phyloP scores from a whole-genome alignment of 768 basidiomycete genomes.

The Boletus rubescentipes region DNA sequence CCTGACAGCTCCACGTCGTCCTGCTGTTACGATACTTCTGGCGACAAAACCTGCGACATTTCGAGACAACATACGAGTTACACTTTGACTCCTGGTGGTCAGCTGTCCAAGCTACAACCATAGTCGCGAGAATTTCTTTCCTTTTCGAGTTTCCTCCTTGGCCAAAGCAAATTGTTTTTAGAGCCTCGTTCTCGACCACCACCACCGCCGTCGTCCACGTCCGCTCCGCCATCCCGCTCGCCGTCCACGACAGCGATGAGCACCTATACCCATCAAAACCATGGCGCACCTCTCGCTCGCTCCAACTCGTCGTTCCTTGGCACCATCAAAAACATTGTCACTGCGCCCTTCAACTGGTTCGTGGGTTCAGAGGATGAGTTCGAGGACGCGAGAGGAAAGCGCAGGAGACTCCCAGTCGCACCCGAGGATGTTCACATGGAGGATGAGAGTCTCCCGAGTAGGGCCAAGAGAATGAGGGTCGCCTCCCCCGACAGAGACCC shows the following conservation, averaged over 20 bases:
- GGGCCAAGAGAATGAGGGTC: constrained; percentile 54
- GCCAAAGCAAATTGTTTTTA: constrained; percentile 25
- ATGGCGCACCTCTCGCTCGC: constrained; percentile 43
- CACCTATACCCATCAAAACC: constrained; percentile 28
- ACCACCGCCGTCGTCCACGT: constrained; percentile 19
- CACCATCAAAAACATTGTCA: constrained; percentile 63
- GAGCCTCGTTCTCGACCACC: constrained; percentile 20
- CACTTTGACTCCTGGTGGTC: not conserved
- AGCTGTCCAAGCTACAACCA: no score
- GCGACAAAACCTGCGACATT: constrained; percentile 4
- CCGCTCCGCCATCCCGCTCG: constrained; percentile 19
- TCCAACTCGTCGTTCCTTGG: constrained; percentile 61
- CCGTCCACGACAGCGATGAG: constrained; percentile 26
- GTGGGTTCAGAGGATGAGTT: constrained; percentile 50
- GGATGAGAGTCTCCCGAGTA: constrained; percentile 34
- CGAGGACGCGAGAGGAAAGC: constrained; percentile 53
- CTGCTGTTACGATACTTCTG: not conserved
- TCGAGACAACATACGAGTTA: constrained; percentile 18
- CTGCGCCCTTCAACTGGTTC: constrained; percentile 59
- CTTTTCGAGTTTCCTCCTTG: constrained; percentile 2
- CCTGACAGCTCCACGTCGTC: not conserved
- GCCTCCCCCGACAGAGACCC: constrained; percentile 45
- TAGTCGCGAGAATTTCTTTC: constrained; percentile 13
- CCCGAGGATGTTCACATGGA: constrained; percentile 26
- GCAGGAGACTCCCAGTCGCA: constrained; percentile 43